Evolutionary conservation across 257 asterid species (phyloP).

Genomic region (Solanum rostratum): DNA sequence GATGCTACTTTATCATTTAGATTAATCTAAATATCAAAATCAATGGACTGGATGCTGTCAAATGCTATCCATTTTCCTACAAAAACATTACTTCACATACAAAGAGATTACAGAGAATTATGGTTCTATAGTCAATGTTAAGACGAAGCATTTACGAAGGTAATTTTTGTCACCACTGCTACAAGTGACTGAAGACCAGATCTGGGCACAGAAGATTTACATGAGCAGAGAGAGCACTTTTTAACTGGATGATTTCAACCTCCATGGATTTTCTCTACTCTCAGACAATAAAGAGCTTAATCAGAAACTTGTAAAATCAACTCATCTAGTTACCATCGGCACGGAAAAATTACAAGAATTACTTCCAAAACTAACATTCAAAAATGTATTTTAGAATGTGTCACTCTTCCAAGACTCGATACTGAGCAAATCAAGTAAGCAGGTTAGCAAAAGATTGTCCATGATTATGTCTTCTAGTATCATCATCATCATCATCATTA

Average conservation of each 20-base stretch:
- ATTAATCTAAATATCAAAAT: neutral
- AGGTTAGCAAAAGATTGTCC: neutral
- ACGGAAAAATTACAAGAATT: neutral
- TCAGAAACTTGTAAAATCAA: neutral
- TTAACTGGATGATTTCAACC: neutral
- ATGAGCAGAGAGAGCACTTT: neutral
- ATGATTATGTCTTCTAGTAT: neutral
- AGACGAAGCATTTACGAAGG: neutral
- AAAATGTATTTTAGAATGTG: neutral
- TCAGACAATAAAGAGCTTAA: neutral
- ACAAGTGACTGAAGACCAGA: neutral
- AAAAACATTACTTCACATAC: neutral
- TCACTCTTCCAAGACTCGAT: neutral
- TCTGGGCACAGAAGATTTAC: neutral
- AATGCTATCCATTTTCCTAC: neutral
- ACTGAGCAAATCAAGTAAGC: neutral
- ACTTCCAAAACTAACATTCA: neutral
- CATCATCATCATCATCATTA: neutral
- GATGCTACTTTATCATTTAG: neutral
- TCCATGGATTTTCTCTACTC: neutral
- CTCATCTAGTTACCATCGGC: neutral
- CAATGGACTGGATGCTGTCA: neutral
- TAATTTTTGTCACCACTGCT: neutral
- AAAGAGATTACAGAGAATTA: neutral
- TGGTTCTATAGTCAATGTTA: neutral